Base-by-base conservation (phyloP, 1,139 yeast genomes). In the Kodamaea anthophila region DNA sequence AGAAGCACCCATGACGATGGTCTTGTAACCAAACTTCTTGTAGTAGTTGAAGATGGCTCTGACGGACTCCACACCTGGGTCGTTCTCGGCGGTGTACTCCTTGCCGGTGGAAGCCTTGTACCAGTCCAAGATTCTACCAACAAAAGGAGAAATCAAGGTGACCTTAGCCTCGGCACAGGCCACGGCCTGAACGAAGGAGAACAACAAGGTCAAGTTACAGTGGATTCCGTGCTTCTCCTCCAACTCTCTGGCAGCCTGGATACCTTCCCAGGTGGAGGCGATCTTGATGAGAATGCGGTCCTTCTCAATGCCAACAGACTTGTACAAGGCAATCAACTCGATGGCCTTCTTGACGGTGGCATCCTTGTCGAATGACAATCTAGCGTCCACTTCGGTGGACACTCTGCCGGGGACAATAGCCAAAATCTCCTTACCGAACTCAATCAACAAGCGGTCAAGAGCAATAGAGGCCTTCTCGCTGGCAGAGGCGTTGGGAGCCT, bases 1-100 rank as follows among this genome's bases (percentile, higher is more conserved):
- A 37, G 97, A 88, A 41, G 99, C 99, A 65, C 98, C 99, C 98
- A 91, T 91, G 55, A 91, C 98, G 60, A 91, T 88, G 64, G 98
- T 91, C 54, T 91, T 74, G 79, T 91, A 91, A 48, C 81, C 93
- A 65, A 63, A 86, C 73, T 91, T 91, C 80, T 91, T 91, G 84
- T 91, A 91, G 81, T 91, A 91, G 83, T 88, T 84, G 85, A 61
- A 91, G 62, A 91, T 91, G 39, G 57, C 58, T 63, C 78, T 81
- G 50, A 91, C 99, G 31, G 96, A 86, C 38, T 70, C 40, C 43
- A 91, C 98, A 82, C 98, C 99, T 44, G 98, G 98, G 66, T 91
- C 98, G 39, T 76, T 60, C 58, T 81, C 94, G 45, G 70, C 68
- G 33, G 76, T 68, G 76, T 82, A 91, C 39, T 77, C 72, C 75